Evolutionary conservation across 2,329 filamentous ascomycete species (phyloP), one percentile per base, ranked within the genome.

Genomic region (Basipetospora chlamydospora): DNA sequence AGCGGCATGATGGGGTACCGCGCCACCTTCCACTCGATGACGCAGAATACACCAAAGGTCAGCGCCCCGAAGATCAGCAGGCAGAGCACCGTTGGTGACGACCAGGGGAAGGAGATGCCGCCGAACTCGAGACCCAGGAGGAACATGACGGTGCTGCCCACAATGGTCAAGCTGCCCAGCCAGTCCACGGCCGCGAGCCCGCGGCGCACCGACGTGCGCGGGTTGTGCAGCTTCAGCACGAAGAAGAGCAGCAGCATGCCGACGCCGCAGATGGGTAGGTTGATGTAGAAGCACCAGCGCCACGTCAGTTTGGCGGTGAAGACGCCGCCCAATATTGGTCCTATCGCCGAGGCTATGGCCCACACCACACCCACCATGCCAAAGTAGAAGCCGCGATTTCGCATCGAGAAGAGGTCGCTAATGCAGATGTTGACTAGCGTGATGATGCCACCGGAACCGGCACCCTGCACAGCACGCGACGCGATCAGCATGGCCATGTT

Each of bases 111-210:
- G 16, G 66, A 65, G 35, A 85, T 23, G 33, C 84, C 86, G 38
- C 86, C 87, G 42, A 88, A 84, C 50, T 92, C 80, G 9, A 94
- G 70, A 1, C 85, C 87, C 28, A 94, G 73, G 4, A 94, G 71
- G 44, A 93, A 66, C 82, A 93, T 88, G 15, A 92, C 63, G 0
- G 82, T 87, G 15, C 79, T 83, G 28, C 80, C 80, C 17, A 87
- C 69, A 50, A 92, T 73, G 21, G 68, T 56, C 4, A 67, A 11
- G 39, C 61, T 68, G 25, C 69, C 69, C 0, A 61, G 42, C 70
- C 70, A 76, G 53, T 76, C 71, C 31, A 76, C 63, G 13, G 77
- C 77, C 22, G 69, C 64, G 5, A 84, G 57, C 1, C 79, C 80
- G 35, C 75, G 54, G 35, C 62, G 56, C 9, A 81, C 51, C 0